A percentile compares a stretch with the other conserved stretches of the same genome.
Conservation (phyloP, 495 filamentous ascomycete species). For the Aspergillus indologenus region DNA sequence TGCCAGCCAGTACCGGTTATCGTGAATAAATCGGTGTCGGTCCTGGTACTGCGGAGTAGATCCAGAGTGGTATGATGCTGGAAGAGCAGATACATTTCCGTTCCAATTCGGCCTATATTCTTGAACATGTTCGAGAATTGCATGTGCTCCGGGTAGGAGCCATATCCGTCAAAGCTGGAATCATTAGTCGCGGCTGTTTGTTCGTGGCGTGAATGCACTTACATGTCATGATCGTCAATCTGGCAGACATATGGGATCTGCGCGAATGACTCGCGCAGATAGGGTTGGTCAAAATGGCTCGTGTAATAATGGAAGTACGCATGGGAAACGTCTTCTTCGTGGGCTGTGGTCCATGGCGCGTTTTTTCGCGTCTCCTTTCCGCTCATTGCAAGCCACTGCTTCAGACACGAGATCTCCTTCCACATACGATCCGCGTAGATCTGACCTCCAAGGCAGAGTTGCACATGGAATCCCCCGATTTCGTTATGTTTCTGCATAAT, state of each 20-base stretch:
- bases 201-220: conserved; percentile 38
- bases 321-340: conserved; percentile 92
- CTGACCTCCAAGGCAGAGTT: conserved; percentile 88
- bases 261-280: conserved; percentile 89
- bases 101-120: conserved; percentile 94
- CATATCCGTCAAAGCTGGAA: conserved; percentile 90
- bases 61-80: conserved; percentile 97
- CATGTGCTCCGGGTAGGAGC: conserved; percentile 97
- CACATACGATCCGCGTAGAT: conserved; percentile 95
- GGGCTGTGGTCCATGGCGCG: conserved; percentile 82
- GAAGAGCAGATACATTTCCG: conserved; percentile 98
- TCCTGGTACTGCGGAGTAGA: conserved; percentile 79
- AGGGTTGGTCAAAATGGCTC: conserved; percentile 93
- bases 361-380: conserved; percentile 92
- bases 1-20: conserved; percentile 97
- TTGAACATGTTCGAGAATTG: conserved; percentile 96
- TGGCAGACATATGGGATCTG: conserved; percentile 94
- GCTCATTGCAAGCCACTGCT: conserved; percentile 87
- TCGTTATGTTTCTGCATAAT: conserved; percentile 96
- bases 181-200: conserved; percentile 17
- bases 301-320: conserved; percentile 99
- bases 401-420: conserved; percentile 89
- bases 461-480: conserved; percentile 90
- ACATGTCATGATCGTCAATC: conserved; percentile 98
- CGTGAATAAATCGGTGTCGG: conserved; percentile 90